Base-by-base conservation (phyloP, 108 stramenopile genomes). In the Pseudonitzschia delicatissima region DNA sequence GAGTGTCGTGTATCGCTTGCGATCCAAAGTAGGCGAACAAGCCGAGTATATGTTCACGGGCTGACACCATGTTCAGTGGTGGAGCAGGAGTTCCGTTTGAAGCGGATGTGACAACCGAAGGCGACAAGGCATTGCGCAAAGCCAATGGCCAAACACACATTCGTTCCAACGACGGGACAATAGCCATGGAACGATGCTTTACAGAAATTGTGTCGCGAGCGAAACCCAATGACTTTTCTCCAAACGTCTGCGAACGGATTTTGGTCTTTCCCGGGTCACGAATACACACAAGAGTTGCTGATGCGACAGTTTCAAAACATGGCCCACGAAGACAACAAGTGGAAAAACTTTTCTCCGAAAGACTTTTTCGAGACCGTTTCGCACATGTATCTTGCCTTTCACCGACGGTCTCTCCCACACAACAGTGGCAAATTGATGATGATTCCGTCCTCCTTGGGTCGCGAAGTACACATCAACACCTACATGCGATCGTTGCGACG, bases 21-120 rank as follows among this genome's bases (percentile, higher is more conserved):
- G 85, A 29, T 71, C 71, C 40, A 80, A 76, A 45, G 27, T 67
- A 36, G 45, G 55, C 15, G 40, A 35, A 48, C 57, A 67, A 25
- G 53, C 78, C 20, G 66, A 74, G 12, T 86, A 79, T 76, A 31
- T 90, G 42, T 93, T 93, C 63, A 90, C 87, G 13, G 92, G 92
- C 9, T n/a, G 92, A 93, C 65, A 82, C 89, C 20, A 87, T 93
- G 58, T 93, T 93, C 64, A 77, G 72, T 32, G 92, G 83, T 32
- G 92, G 89, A 27, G 76, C 73, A 0, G 92, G 92, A 25, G 89
- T 88, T 5, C 82, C 92, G 0, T 93, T 93, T 68, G 92, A 93
- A 69, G 72, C 87, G 0, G 92, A 90, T 64, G 52, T 82, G 25
- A 86, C 87, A 61, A 45, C 25, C 33, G 65, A 82, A 62, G 59